These are phyloP conservation scores for Aspergillus indologenus DNA, from an alignment of 495 filamentous ascomycete genomes.

Conservation along the genomic window DNA sequence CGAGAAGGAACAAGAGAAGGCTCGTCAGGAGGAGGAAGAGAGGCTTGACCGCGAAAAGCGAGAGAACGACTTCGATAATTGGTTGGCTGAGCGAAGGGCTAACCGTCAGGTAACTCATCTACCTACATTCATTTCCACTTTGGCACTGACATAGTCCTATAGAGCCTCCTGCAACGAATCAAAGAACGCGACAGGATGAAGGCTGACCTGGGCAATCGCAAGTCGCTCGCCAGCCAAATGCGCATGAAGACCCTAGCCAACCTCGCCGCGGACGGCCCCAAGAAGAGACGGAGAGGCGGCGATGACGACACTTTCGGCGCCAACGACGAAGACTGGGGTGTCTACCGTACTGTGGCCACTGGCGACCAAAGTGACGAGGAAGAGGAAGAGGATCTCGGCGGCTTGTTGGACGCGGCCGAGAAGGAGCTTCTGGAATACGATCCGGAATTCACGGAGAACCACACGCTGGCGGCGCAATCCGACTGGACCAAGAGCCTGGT, in stretches of 20 bases:
- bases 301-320: constrained; percentile 93
- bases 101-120: constrained; percentile 56
- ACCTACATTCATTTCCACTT: neutral
- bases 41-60: constrained; percentile 78
- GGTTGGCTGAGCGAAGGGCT: constrained; percentile 76
- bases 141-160: constrained; percentile 9
- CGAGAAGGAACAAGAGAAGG: constrained; percentile 90
- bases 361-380: constrained; percentile 73
- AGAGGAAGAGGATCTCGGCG: constrained; percentile 80
- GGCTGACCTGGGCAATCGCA: constrained; percentile 89
- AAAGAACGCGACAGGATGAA: constrained; percentile 91
- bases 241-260: constrained; percentile 99
- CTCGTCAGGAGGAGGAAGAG: constrained; percentile 75
- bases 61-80: constrained; percentile 78
- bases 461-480: constrained; percentile 84
- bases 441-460: constrained; percentile 80
- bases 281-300: constrained; percentile 73
- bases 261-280: constrained; percentile 85
- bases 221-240: constrained; percentile 90
- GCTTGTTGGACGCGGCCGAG: constrained; percentile 69
- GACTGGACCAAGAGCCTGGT: constrained; percentile 92
- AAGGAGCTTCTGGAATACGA: constrained; percentile 82
- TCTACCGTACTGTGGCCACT: constrained; percentile 87
- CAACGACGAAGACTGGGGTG: constrained; percentile 96
- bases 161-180: constrained; percentile 71